These are phyloP conservation scores for Coprinopsis sp. DNA, from an alignment of 768 basidiomycete species.

Conservation along the genomic window DNA sequence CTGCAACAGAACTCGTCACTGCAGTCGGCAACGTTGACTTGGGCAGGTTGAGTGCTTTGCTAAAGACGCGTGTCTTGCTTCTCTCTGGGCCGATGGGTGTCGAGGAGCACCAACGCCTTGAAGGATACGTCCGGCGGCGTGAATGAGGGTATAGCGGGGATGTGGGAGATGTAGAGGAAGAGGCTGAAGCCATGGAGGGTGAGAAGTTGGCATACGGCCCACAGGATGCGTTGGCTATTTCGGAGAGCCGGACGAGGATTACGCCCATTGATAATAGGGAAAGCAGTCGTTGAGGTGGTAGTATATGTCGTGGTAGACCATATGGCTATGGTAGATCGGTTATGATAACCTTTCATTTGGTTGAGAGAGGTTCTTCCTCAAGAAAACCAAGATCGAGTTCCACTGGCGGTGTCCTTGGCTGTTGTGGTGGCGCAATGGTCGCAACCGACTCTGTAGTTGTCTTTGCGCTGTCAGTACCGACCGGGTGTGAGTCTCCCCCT, in stretches of 20 bases:
- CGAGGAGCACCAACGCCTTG: slow-evolving; percentile 31
- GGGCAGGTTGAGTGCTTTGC: slow-evolving; percentile 6
- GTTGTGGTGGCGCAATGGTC: slow-evolving; percentile 6
- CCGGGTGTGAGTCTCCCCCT: too few relatives aligned
- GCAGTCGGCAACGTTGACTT: slow-evolving; percentile 9
- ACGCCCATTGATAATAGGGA: slow-evolving; percentile 40
- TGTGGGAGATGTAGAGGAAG: slow-evolving; percentile 30
- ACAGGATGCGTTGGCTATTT: background rate
- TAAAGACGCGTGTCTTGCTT: background rate
- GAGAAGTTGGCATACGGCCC: slow-evolving; percentile 13
- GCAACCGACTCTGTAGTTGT: slow-evolving; percentile 53
- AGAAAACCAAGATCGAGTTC: too few relatives aligned
- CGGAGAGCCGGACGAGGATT: slow-evolving; percentile 28
- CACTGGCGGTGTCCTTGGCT: background rate
- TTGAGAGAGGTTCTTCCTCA: too few relatives aligned
- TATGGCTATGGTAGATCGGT: slow-evolving; percentile 13
- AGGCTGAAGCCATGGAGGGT: slow-evolving; percentile 33
- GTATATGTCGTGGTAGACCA: slow-evolving; percentile 22
- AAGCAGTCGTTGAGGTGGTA: background rate
- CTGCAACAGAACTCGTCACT: slow-evolving; percentile 11
- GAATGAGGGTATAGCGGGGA: slow-evolving; percentile 47
- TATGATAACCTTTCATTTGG: too few relatives aligned
- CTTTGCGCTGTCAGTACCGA: slow-evolving; percentile 56
- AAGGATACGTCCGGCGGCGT: slow-evolving; percentile 51
- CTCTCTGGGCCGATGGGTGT: too few relatives aligned